Percentiles rank a stretch among this genome's conserved stretches.
These are phyloP conservation scores for Cichorium intybus DNA, from an alignment of 140 eudicot species.

Conservation along the genomic window DNA sequence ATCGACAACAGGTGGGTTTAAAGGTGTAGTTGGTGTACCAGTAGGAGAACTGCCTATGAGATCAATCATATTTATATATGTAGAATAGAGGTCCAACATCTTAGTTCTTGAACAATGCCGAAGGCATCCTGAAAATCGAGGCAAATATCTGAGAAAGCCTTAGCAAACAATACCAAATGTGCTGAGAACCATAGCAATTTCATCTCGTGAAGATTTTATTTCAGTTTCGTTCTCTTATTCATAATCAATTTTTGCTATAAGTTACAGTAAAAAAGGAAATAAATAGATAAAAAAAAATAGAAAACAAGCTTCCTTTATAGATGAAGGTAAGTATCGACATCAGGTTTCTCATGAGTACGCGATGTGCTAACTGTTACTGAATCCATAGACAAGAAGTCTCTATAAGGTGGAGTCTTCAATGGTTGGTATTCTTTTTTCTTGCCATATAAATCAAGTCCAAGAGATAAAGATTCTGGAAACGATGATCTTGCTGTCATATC, in stretches of 20 bases:
- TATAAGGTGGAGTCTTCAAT: constrained; percentile 28
- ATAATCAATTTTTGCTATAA: constrained; percentile 17
- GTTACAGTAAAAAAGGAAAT: constrained; percentile 30
- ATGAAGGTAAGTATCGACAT: constrained; percentile 61
- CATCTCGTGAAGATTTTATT: not conserved
- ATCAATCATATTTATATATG: too few species aligned
- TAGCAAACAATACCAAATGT: too few species aligned
- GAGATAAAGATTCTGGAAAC: constrained; percentile 39
- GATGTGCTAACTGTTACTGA: constrained; percentile 31
- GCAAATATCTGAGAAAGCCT: too few species aligned
- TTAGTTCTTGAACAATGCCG: too few species aligned
- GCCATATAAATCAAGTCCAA: constrained; percentile 38
- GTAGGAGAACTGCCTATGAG: too few species aligned
- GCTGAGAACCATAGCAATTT: too few species aligned
- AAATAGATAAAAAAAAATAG: constrained; percentile 12
- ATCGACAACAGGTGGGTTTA: too few species aligned
- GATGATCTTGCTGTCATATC: constrained; percentile 18
- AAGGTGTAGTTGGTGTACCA: too few species aligned
- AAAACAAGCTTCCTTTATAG: constrained; percentile 26
- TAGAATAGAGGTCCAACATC: too few species aligned
- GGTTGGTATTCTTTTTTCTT: constrained; percentile 25
- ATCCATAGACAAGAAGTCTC: constrained; percentile 42
- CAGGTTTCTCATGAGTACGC: constrained; percentile 19
- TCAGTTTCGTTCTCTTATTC: constrained; percentile 20
- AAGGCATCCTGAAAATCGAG: too few species aligned